Percentiles rank a stretch among this genome's conserved stretches.
Conservation (phyloP, 2,329 filamentous ascomycete genomes). For the Pseudogymnoascus destructans region DNA sequence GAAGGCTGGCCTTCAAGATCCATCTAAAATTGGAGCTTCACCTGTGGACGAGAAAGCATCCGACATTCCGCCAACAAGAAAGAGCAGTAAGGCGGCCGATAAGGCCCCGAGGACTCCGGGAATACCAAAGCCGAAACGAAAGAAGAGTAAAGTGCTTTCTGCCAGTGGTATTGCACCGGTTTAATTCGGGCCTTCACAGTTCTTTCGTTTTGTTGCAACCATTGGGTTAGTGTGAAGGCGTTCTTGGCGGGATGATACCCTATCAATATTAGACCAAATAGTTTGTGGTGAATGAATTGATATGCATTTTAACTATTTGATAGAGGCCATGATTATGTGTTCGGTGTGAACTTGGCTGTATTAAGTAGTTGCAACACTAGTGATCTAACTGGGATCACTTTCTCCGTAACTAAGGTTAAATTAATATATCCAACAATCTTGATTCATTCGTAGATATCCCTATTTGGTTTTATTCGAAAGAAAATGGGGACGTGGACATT, state of each 20-base stretch:
- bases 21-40: slow-evolving; percentile 14
- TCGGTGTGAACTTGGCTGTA: neutral
- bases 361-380: neutral
- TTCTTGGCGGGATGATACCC: slow-evolving; percentile 1
- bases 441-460: neutral
- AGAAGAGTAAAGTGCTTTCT: slow-evolving; percentile 26
- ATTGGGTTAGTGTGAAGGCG: neutral
- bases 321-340: neutral
- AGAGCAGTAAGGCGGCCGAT: slow-evolving; percentile 19
- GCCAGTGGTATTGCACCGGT: slow-evolving; percentile 18
- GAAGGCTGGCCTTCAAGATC: slow-evolving; percentile 15
- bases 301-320: neutral
- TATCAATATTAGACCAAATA: neutral
- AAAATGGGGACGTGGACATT: slow-evolving; percentile 2
- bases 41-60: slow-evolving; percentile 18
- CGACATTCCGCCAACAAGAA: slow-evolving; percentile 21
- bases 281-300: neutral
- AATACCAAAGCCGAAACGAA: slow-evolving; percentile 27
- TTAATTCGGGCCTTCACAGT: neutral
- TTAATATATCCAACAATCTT: neutral
- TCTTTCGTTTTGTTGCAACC: neutral
- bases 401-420: neutral
- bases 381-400: neutral
- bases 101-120: slow-evolving; percentile 26
- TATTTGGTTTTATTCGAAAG: neutral